A percentile compares a stretch with the other conserved stretches of the same genome.
Conservation (phyloP, 441 rosid species). For the Mallotus japonicus region DNA sequence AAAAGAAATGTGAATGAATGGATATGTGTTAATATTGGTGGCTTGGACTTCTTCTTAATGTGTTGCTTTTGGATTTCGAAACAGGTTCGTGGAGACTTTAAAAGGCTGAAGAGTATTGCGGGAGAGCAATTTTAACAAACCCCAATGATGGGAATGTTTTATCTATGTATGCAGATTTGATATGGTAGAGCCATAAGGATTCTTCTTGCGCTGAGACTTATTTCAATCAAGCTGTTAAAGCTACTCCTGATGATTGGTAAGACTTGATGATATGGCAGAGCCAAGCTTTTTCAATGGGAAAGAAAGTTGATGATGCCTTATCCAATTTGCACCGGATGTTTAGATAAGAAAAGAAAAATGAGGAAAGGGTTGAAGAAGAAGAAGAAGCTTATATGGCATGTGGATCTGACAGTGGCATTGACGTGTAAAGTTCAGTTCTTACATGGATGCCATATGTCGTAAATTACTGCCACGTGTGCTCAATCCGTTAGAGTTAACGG, state of each 20-base stretch:
- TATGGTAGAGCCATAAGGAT: conserved; percentile 73
- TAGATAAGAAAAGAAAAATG: too few species aligned
- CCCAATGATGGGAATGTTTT: conserved; percentile 67
- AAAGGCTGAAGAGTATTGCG: conserved; percentile 81
- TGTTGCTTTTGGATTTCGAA: conserved; percentile 11
- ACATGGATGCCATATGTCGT: too few species aligned
- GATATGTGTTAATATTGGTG: background rate
- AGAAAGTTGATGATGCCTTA: too few species aligned
- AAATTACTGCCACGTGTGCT: too few species aligned
- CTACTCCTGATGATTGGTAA: conserved; percentile 81
- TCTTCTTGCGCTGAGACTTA: conserved; percentile 64
- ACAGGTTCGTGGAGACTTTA: conserved; percentile 60
- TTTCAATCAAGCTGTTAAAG: conserved; percentile 73
- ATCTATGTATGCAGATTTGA: conserved; percentile 75
- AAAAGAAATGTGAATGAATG: background rate
- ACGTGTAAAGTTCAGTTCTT: too few species aligned
- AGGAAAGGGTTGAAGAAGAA: too few species aligned
- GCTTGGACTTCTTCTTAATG: conserved; percentile 8
- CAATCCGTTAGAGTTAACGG: too few species aligned
- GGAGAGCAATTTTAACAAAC: conserved; percentile 60
- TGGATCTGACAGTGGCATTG: too few species aligned
- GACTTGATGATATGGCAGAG: background rate
- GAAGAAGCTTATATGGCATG: too few species aligned
- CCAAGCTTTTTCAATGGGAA: too few species aligned
- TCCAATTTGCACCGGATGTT: too few species aligned